phyloP scores from a whole-genome alignment of 345 rosid genomes.

The Carallia brachiata region DNA sequence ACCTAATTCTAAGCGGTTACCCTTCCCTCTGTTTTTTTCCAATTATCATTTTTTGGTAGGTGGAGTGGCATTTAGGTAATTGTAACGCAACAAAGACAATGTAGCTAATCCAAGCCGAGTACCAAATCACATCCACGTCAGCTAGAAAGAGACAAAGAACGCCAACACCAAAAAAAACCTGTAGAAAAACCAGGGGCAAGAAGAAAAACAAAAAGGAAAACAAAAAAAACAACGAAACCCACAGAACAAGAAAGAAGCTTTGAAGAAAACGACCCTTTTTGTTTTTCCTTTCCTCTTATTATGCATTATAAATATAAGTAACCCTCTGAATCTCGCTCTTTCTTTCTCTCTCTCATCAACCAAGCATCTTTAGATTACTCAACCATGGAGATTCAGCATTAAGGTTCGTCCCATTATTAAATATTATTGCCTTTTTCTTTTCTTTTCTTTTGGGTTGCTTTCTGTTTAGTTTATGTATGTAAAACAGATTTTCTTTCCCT shows the following conservation, averaged over 20 bases:
- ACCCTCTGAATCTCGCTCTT: not conserved
- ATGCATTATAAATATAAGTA: not conserved
- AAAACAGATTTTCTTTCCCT: not conserved
- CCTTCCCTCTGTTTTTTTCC: too few species aligned
- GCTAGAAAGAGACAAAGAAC: not conserved
- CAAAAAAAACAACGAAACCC: not conserved
- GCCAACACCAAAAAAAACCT: not conserved
- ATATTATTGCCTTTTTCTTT: not conserved
- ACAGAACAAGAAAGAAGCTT: not conserved
- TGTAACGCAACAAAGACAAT: too few species aligned
- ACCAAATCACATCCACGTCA: constrained; percentile 27
- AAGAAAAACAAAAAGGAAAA: not conserved
- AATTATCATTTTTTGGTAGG: too few species aligned
- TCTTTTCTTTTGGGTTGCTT: not conserved
- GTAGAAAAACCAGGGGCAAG: constrained; percentile 1
- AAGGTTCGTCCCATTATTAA: constrained; percentile 17
- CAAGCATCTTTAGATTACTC: not conserved
- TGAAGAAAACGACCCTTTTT: not conserved
- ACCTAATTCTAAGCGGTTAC: too few species aligned
- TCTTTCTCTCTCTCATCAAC: not conserved
- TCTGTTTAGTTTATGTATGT: not conserved
- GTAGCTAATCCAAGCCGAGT: constrained; percentile 6
- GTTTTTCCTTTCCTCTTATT: not conserved
- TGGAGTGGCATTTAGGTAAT: too few species aligned
- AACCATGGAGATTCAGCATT: not conserved